Percentiles rank a stretch among this genome's conserved stretches.
These are phyloP conservation scores for Suhomyces bolitotheri DNA, from an alignment of 1,139 yeast genomes.

Conservation along the genomic window DNA sequence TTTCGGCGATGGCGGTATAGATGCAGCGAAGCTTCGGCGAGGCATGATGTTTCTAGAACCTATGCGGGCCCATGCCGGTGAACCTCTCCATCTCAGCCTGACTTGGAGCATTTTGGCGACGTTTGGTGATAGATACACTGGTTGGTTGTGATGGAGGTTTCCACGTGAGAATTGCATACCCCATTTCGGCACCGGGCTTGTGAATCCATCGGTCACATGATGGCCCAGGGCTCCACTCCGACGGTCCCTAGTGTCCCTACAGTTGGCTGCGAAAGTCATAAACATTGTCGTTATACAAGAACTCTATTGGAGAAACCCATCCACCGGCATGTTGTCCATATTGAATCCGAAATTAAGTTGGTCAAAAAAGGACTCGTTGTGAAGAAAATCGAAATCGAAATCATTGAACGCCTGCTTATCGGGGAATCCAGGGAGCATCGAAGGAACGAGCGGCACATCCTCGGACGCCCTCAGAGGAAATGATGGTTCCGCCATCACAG, in stretches of 20 bases:
- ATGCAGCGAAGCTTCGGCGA: not conserved
- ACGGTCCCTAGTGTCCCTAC: too few relatives aligned
- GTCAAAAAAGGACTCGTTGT: conserved; percentile 28
- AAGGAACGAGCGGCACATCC: not conserved
- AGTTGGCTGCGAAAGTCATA: too few relatives aligned
- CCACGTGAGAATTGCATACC: too few relatives aligned
- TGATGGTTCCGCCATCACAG: conserved; percentile 3
- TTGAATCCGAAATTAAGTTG: conserved; percentile 18
- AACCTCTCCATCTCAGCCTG: not conserved
- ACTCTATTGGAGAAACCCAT: conserved; percentile 5
- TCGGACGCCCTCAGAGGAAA: conserved; percentile 4
- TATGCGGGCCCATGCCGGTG: not conserved
- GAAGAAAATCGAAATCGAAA: conserved; percentile 38
- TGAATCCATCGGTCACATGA: too few relatives aligned
- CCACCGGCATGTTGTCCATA: conserved; percentile 15
- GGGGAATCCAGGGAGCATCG: conserved; percentile 8
- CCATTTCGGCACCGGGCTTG: too few relatives aligned
- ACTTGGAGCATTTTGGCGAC: conserved; percentile 1
- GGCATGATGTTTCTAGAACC: not conserved
- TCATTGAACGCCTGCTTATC: conserved; percentile 19
- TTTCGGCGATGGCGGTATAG: not conserved
- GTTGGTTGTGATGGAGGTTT: too few relatives aligned
- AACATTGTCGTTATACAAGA: not conserved
- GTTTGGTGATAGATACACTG: too few relatives aligned
- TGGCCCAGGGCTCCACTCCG: too few relatives aligned